Conservation (phyloP, 2,329 filamentous ascomycete genomes). For the Colletotrichum spaethianum region DNA sequence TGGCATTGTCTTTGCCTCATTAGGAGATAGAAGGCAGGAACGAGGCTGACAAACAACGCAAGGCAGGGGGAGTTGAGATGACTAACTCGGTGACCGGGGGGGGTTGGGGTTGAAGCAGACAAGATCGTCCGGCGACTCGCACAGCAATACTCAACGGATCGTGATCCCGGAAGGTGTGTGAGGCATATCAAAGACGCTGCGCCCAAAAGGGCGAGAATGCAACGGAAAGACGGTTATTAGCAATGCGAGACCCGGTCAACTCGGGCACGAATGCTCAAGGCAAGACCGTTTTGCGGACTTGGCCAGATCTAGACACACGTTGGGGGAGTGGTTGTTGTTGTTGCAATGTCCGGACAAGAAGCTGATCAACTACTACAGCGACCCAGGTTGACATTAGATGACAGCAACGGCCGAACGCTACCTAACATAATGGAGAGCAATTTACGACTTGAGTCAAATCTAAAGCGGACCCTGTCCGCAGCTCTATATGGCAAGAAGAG, state of each 20-base stretch:
- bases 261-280: constrained; percentile 1
- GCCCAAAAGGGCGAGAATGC: constrained; percentile 6
- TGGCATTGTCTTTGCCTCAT: neutral
- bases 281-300: constrained; percentile 10
- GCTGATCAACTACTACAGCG: neutral
- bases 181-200: constrained; percentile 11
- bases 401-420: neutral
- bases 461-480: neutral
- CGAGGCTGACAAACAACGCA: constrained; percentile 1
- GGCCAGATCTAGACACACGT: neutral
- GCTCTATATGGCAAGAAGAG: neutral
- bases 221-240: neutral
- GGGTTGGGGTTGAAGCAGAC: neutral
- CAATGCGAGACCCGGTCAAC: neutral
- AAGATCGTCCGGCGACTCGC: constrained; percentile 2
- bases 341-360: constrained; percentile 9
- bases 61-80: constrained; percentile 3
- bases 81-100: neutral
- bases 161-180: constrained; percentile 14
- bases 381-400: neutral
- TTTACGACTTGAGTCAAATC: constrained; percentile 17
- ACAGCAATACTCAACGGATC: constrained; percentile 9
- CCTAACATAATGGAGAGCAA: constrained; percentile 16
- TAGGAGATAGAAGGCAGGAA: constrained; percentile 13
- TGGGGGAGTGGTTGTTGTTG: neutral